These are phyloP conservation scores for Pseudogymnoascus sp. DNA, from an alignment of 2,329 filamentous ascomycete genomes.

Conservation along the genomic window DNA sequence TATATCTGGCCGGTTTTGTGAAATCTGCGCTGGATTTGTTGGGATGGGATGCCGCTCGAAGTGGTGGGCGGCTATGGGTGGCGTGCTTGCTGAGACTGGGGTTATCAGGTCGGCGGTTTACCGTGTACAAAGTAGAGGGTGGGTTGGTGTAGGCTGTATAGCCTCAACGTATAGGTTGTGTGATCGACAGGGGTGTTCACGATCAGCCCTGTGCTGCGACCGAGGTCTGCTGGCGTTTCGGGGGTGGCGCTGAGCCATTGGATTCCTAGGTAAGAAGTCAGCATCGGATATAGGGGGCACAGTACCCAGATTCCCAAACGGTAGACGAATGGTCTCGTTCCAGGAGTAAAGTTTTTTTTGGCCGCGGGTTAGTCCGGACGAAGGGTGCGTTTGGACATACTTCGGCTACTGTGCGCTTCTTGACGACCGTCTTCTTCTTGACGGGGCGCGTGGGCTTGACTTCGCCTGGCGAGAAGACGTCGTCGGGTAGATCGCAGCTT, in stretches of 20 bases:
- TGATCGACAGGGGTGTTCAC: background rate
- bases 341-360: background rate
- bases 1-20: background rate
- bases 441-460: conserved; percentile 45
- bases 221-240: conserved; percentile 29
- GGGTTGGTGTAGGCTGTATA: background rate
- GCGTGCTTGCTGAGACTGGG: background rate
- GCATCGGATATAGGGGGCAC: conserved; percentile 1
- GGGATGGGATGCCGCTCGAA: background rate
- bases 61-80: background rate
- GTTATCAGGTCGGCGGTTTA: background rate
- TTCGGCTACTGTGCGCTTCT: conserved; percentile 27
- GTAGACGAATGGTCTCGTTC: conserved; percentile 1
- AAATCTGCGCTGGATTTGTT: background rate
- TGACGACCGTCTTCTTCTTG: conserved; percentile 25
- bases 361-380: conserved; percentile 5
- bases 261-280: background rate
- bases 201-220: conserved; percentile 24
- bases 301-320: conserved; percentile 4
- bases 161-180: background rate
- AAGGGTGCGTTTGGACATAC: conserved; percentile 23
- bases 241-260: conserved; percentile 16
- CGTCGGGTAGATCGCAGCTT: conserved; percentile 80
- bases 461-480: conserved; percentile 81
- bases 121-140: background rate